A percentile compares a stretch with the other conserved stretches of the same genome.
These are phyloP conservation scores for Adiantum capillusveneris DNA, from an alignment of 75 land plant genomes.

Conservation along the genomic window DNA sequence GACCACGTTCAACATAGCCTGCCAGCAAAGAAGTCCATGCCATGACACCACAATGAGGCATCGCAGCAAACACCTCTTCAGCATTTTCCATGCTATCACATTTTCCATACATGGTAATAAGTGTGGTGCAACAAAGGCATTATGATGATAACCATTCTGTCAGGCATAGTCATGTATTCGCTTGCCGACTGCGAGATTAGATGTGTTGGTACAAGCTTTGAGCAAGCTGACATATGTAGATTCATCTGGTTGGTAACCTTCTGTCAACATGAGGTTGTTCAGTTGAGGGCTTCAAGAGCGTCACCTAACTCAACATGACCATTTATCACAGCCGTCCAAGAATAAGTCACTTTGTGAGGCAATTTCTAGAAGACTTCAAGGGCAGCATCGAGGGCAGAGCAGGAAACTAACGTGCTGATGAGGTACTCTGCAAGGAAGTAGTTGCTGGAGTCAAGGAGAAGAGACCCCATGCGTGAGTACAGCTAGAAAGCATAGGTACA, in stretches of 20 bases:
- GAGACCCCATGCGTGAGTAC: not conserved
- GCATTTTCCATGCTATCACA: too few species aligned
- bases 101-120: too few species aligned
- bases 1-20: too few species aligned
- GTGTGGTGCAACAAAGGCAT: too few species aligned
- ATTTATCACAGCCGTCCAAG: slow-evolving; percentile 43
- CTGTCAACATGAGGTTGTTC: slow-evolving; percentile 13
- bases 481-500: not conserved
- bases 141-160: slow-evolving; percentile 30
- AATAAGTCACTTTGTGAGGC: slow-evolving; percentile 15
- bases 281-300: slow-evolving; percentile 25
- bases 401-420: not conserved
- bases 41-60: too few species aligned
- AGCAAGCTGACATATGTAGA: slow-evolving; percentile 31
- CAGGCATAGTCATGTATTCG: slow-evolving; percentile 21
- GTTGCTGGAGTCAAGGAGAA: not conserved
- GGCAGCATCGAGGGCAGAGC: not conserved
- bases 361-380: slow-evolving; percentile 10
- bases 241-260: slow-evolving; percentile 23
- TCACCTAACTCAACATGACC: slow-evolving; percentile 23
- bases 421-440: not conserved
- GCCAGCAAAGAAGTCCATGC: too few species aligned
- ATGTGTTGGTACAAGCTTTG: slow-evolving; percentile 27
- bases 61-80: too few species aligned
- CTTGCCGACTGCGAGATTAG: slow-evolving; percentile 16